Conservation (phyloP, 768 basidiomycete genomes). For the Boletus vinaceobasis region DNA sequence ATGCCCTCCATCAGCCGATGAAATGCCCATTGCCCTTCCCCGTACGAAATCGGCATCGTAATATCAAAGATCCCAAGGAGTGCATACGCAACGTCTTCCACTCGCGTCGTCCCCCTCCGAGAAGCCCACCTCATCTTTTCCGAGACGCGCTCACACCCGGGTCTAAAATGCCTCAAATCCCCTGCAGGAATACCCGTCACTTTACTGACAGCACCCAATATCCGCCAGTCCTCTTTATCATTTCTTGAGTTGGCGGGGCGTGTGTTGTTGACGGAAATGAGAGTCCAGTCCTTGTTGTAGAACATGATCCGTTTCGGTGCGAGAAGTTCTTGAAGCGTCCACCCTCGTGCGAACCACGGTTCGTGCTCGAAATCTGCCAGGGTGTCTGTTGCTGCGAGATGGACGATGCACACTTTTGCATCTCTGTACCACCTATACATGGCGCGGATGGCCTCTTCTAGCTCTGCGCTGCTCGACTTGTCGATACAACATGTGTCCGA, state of each 20-base stretch:
- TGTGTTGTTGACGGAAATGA: background rate
- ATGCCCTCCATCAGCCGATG: slow-evolving; percentile 9
- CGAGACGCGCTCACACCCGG: slow-evolving; percentile 4
- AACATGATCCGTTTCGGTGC: slow-evolving; percentile 4
- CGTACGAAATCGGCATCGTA: slow-evolving; percentile 14
- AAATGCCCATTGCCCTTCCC: slow-evolving; percentile 14
- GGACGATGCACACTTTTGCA: slow-evolving; percentile 5
- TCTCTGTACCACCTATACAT: slow-evolving; percentile 12
- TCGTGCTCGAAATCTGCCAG: slow-evolving; percentile 6
- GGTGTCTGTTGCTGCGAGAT: slow-evolving; percentile 2
- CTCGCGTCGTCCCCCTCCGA: slow-evolving; percentile 8
- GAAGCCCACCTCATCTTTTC: slow-evolving; percentile 18
- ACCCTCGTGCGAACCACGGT: slow-evolving; percentile 11
- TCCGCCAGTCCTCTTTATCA: slow-evolving; percentile 6
- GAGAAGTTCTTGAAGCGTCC: slow-evolving; percentile 13
- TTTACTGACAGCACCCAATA: slow-evolving; percentile 1
- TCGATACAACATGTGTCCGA: slow-evolving; percentile 14
- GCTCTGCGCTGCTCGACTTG: slow-evolving; percentile 14
- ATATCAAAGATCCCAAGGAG: slow-evolving; percentile 16
- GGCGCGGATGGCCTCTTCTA: slow-evolving; percentile 10
- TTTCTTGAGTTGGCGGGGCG: background rate
- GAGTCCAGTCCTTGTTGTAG: slow-evolving; percentile 2
- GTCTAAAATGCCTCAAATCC: slow-evolving; percentile 6
- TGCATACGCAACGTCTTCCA: slow-evolving; percentile 9
- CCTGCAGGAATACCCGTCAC: slow-evolving; percentile 2